Evolutionary conservation across 495 filamentous ascomycete species (phyloP).

Genomic region (Penicillium arizonense): DNA sequence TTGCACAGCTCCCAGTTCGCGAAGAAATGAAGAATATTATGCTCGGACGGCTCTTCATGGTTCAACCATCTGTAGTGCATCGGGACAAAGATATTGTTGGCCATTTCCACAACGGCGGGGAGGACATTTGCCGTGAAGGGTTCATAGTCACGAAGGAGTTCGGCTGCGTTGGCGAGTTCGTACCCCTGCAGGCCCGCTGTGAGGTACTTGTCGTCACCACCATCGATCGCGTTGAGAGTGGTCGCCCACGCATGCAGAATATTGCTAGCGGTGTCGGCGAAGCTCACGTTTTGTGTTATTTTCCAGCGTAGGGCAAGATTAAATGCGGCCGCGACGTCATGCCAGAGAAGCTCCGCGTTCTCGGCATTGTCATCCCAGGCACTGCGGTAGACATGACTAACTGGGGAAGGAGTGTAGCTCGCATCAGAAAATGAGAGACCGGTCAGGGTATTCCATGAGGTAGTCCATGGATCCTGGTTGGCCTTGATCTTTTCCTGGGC

Average conservation of each 20-base stretch:
- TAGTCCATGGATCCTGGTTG: too few species aligned
- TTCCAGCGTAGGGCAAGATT: neutral
- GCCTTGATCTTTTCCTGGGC: too few species aligned
- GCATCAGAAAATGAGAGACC: too few species aligned
- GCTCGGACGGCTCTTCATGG: neutral
- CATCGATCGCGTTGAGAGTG: neutral
- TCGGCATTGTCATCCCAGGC: too few species aligned
- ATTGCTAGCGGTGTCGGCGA: neutral
- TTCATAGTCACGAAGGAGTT: neutral
- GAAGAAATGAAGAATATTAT: neutral
- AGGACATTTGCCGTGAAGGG: neutral
- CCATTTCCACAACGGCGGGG: neutral
- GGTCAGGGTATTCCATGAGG: too few species aligned
- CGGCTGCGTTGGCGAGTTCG: neutral
- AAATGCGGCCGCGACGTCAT: neutral
- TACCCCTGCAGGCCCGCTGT: neutral
- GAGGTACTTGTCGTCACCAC: neutral
- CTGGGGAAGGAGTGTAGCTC: too few species aligned
- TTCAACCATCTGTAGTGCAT: neutral
- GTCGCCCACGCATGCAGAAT: neutral
- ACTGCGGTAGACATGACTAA: too few species aligned
- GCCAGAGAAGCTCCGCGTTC: neutral
- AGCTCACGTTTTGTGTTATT: neutral
- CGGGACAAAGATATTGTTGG: neutral
- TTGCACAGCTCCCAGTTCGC: conserved; percentile 45